Percentiles rank a stretch among this genome's conserved stretches.
Evolutionary conservation across 2,329 filamentous ascomycete genomes (phyloP).

Genomic region (Emydomyces testavorans): DNA sequence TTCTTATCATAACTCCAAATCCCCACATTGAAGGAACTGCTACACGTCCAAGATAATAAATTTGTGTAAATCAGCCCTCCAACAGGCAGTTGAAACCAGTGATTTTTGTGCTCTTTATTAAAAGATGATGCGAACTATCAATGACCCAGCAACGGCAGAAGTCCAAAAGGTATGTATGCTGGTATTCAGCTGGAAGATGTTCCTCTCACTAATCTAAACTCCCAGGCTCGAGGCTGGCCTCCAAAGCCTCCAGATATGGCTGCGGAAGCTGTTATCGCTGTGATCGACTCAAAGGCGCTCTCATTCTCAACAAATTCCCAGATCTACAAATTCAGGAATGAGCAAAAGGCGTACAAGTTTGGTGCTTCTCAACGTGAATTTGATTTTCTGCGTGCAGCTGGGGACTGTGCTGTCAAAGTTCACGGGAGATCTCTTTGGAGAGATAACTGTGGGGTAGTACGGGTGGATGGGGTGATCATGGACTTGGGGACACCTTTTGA

Average conservation of each 20-base stretch:
- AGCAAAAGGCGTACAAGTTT: constrained; percentile 11
- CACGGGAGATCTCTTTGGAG: constrained; percentile 10
- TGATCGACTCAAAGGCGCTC: constrained; percentile 6
- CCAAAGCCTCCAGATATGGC: constrained; percentile 8
- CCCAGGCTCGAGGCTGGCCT: constrained; percentile 8
- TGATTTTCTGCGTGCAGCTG: constrained; percentile 10
- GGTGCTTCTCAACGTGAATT: constrained; percentile 12
- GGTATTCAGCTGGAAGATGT: too few relatives aligned
- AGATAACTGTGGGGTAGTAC: constrained; percentile 8
- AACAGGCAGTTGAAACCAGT: too few relatives aligned
- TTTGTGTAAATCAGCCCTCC: too few relatives aligned
- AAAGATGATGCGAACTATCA: too few relatives aligned
- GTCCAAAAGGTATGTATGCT: too few relatives aligned
- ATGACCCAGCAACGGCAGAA: too few relatives aligned
- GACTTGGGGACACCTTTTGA: constrained; percentile 12
- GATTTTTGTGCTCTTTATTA: too few relatives aligned
- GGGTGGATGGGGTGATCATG: constrained; percentile 11
- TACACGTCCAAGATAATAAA: too few relatives aligned
- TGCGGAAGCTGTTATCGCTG: constrained; percentile 4
- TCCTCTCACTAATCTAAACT: constrained; percentile 6
- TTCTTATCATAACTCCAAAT: too few relatives aligned
- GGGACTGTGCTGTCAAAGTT: constrained; percentile 10
- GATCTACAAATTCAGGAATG: constrained; percentile 12
- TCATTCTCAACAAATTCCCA: constrained; percentile 13
- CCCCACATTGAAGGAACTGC: too few relatives aligned